Evolutionary conservation across 2,329 filamentous ascomycete genomes (phyloP), one percentile per base, ranked within the genome.

Genomic region (Aspergillus brasiliensis): DNA sequence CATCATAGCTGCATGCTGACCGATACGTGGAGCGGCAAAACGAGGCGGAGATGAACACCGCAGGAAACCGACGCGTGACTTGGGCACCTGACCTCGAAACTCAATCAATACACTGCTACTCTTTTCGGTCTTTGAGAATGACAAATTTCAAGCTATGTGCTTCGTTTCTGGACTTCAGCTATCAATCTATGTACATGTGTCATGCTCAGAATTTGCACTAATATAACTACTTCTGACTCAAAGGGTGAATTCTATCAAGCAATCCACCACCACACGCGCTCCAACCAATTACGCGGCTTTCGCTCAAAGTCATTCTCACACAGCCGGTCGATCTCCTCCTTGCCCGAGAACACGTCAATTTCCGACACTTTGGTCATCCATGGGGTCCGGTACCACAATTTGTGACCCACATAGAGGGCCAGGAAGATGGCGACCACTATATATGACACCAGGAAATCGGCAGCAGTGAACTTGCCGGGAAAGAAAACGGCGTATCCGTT

Each of bases 401-500:
- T 77, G 58, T 77, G 75, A 8, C 75, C 73, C 1, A 78, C 57
- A 51, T 75, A 77, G 2, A 78, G 53, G 5, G 80, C 69, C 38
- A 82, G 67, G 55, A 82, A 83, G 65, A 84, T 84, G 4, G 80
- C 79, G 28, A 85, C 73, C 8, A 78, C 81, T 66, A 86, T 84
- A 71, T 86, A 86, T 15, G 77, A 77, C 2, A 83, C 82, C 54
- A 86, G 65, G 70, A 86, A 86, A 46, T 77, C 76, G 8, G 80
- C 75, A 0, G 77, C 74, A 40, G 72, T 78, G 64, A 80, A 85
- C 1, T 73, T 57, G 0, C 67, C 68, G 6, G 83, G 83, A 60
- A 79, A 75, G 63, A 87, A 85, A 21, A 80, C 75, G 60, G 85
- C 80, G 58, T 85, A 86, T 15, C 85, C 84, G 47, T 86, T 82